These are phyloP conservation scores for Elymus sibiricus DNA, from an alignment of 176 grass and related monocot genomes.

Conservation along the genomic window DNA sequence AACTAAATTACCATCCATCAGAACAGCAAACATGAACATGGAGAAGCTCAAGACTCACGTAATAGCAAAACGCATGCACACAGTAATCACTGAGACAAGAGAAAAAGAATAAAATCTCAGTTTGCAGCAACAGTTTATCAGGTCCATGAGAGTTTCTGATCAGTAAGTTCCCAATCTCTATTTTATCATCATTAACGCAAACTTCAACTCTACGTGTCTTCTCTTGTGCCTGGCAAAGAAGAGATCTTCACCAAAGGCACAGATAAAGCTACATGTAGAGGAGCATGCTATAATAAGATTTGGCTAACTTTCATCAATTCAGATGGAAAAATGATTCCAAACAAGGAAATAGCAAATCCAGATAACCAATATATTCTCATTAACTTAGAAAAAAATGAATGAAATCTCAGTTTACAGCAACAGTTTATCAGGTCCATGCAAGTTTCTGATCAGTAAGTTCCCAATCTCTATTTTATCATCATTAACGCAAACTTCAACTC, in stretches of 20 bases:
- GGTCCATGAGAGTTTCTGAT: not conserved
- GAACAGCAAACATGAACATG: not conserved
- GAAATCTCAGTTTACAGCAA: not conserved
- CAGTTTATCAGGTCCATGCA: not conserved
- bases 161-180: not conserved
- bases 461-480: conserved; percentile 14
- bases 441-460: not conserved
- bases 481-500: conserved; percentile 6
- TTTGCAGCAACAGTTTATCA: not conserved
- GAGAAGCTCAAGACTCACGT: not conserved
- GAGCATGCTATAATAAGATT: not conserved
- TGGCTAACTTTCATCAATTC: not conserved
- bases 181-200: not conserved
- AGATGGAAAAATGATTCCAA: not conserved
- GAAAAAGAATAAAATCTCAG: not conserved
- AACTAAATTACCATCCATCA: not conserved
- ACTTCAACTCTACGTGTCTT: not conserved
- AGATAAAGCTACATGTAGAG: not conserved
- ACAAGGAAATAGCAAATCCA: not conserved
- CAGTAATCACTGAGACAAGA: not conserved
- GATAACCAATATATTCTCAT: no score
- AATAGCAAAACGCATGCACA: not conserved
- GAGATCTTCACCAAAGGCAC: not conserved
- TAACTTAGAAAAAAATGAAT: not conserved
- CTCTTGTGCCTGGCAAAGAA: not conserved